Conservation (phyloP, 75 land plant genomes). For the Pinus albicaulis region DNA sequence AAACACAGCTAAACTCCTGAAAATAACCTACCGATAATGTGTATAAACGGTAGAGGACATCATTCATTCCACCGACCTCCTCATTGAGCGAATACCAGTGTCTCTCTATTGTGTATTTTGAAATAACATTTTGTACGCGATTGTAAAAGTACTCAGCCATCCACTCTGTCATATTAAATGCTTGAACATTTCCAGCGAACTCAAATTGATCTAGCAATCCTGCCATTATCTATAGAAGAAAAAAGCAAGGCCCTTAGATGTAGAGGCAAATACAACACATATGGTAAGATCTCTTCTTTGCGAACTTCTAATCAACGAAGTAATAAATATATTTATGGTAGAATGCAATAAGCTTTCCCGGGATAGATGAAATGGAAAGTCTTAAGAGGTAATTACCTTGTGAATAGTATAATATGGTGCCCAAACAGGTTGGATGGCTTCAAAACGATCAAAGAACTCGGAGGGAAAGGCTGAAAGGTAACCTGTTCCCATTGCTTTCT, state of each 20-base stretch:
- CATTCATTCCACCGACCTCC: conserved; percentile 98
- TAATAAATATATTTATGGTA: no score
- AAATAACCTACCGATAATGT: conserved; percentile 55
- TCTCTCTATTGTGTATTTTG: conserved; percentile 60
- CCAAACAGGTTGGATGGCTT: conserved; percentile 79
- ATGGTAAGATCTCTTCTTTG: no score
- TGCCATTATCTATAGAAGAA: conserved; percentile 62
- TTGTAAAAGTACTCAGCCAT: conserved; percentile 81
- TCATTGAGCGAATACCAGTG: conserved; percentile 89
- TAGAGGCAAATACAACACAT: no score
- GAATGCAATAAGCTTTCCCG: no score
- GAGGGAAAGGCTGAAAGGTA: conserved; percentile 95
- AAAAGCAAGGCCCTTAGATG: background rate
- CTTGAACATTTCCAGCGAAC: conserved; percentile 47
- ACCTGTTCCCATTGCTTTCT: conserved; percentile 71
- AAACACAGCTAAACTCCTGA: background rate
- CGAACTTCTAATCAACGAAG: no score
- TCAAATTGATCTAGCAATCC: conserved; percentile 82
- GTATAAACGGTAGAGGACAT: conserved; percentile 79
- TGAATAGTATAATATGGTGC: conserved; percentile 96
- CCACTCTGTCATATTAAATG: conserved; percentile 58
- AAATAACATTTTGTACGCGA: conserved; percentile 77
- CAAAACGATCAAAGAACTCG: conserved; percentile 86
- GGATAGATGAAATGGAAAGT: no score
- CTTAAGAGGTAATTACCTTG: conserved; percentile 45